These are phyloP conservation scores for Dactylonectria macrodidyma DNA, from an alignment of 2,329 filamentous ascomycete species.

Conservation along the genomic window DNA sequence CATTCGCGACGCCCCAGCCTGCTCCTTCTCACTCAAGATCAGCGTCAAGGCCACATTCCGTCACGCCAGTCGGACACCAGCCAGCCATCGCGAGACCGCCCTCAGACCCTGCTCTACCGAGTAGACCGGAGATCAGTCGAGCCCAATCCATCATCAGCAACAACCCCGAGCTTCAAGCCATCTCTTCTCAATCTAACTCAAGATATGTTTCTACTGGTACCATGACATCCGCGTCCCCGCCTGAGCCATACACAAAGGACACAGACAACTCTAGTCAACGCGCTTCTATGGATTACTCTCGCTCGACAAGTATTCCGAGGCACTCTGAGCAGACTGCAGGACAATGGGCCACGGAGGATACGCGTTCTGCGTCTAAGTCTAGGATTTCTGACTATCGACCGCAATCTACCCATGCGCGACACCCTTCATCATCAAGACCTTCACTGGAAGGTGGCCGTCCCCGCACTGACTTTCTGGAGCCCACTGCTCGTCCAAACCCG, in stretches of 20 bases:
- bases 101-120: conserved; percentile 52
- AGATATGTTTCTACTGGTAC: conserved; percentile 76
- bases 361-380: conserved; percentile 34
- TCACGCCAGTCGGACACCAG: conserved; percentile 46
- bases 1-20: conserved; percentile 72
- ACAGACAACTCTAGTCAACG: conserved; percentile 36
- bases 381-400: conserved; percentile 46
- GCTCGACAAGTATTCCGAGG: conserved; percentile 49
- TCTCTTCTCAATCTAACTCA: conserved; percentile 61
- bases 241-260: conserved; percentile 56
- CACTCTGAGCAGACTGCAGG: conserved; percentile 40
- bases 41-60: conserved; percentile 50
- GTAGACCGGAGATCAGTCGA: conserved; percentile 67
- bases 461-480: conserved; percentile 46
- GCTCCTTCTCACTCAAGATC: conserved; percentile 39
- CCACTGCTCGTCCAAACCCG: conserved; percentile 47
- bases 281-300: conserved; percentile 42
- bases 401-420: conserved; percentile 46
- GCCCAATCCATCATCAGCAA: conserved; percentile 76
- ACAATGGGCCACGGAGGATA: conserved; percentile 39
- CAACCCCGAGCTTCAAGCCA: conserved; percentile 73
- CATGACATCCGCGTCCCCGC: conserved; percentile 77
- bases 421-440: conserved; percentile 45
- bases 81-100: conserved; percentile 45
- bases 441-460: conserved; percentile 48